Percentiles rank a stretch among this genome's conserved stretches.
Evolutionary conservation across 306 rosid species (phyloP).

Genomic region (Cucumis hystrix): DNA sequence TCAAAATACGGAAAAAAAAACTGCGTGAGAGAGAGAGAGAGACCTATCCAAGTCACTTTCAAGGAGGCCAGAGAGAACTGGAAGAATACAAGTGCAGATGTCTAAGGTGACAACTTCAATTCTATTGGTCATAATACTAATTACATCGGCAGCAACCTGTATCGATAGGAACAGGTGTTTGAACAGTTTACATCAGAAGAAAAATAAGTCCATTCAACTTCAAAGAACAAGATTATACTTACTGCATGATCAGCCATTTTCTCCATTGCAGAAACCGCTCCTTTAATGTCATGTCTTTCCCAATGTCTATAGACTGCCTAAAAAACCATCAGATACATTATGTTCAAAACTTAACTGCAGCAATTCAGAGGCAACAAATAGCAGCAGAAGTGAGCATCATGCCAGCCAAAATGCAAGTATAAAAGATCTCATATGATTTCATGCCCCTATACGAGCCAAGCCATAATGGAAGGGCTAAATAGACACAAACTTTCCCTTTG

Average conservation of each 20-base stretch:
- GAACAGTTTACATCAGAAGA: neutral
- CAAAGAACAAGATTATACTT: conserved; percentile 18
- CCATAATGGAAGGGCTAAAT: neutral
- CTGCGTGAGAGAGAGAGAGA: neutral
- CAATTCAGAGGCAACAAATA: neutral
- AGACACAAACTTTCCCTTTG: neutral
- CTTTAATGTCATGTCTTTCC: conserved; percentile 89
- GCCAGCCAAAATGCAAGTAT: neutral
- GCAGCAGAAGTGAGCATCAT: neutral
- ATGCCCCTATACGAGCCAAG: neutral
- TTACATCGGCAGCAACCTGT: conserved; percentile 92
- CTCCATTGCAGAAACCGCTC: conserved; percentile 66
- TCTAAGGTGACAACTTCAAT: conserved; percentile 77
- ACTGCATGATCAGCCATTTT: conserved; percentile 93
- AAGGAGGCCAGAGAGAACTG: conserved; percentile 59
- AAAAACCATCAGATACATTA: conserved; percentile 14
- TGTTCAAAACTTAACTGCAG: conserved; percentile 3
- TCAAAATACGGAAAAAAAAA: neutral
- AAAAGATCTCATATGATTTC: neutral
- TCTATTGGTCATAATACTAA: conserved; percentile 60
- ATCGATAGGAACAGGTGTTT: neutral
- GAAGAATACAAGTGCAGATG: conserved; percentile 61
- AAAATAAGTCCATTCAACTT: neutral
- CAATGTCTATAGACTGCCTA: conserved; percentile 82
- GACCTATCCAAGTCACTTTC: conserved; percentile 82